Conservation (phyloP, 2,329 filamentous ascomycete species). For the Aspergillus novofumigatus region DNA sequence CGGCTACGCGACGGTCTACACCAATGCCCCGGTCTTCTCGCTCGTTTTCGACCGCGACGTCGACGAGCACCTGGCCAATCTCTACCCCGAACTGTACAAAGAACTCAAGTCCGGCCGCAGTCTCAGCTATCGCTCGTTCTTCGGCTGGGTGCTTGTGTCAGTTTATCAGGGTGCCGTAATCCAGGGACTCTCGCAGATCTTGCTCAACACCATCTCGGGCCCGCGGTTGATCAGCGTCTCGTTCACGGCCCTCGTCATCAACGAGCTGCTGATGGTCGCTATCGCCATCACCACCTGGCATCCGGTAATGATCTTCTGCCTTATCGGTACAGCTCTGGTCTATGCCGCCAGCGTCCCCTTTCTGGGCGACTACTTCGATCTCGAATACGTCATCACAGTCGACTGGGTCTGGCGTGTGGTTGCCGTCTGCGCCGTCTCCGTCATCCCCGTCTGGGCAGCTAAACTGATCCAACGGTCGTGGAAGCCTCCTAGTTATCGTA, state of each 20-base stretch:
- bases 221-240: conserved; percentile 80
- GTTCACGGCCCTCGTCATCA: conserved; percentile 87
- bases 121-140: conserved; percentile 89
- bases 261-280: conserved; percentile 95
- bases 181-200: conserved; percentile 85
- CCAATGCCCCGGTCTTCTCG: conserved; percentile 85
- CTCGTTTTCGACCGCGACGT: conserved; percentile 94
- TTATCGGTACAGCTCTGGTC: conserved; percentile 76
- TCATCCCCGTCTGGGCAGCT: conserved; percentile 81
- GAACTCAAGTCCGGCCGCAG: conserved; percentile 87
- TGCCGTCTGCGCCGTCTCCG: conserved; percentile 72
- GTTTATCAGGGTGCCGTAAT: conserved; percentile 95
- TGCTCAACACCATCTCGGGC: conserved; percentile 67
- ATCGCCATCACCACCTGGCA: conserved; percentile 98
- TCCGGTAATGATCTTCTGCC: conserved; percentile 78
- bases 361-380: conserved; percentile 82
- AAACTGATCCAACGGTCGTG: conserved; percentile 81
- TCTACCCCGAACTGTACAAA: conserved; percentile 97
- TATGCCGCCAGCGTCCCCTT: conserved; percentile 83
- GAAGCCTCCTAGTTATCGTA: conserved; percentile 90
- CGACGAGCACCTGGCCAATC: conserved; percentile 84
- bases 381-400: conserved; percentile 70
- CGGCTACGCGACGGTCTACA: conserved; percentile 94
- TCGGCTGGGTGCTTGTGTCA: conserved; percentile 91
- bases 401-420: conserved; percentile 85